Conservation (phyloP, 2,329 filamentous ascomycete genomes). For the Neofusicoccum kwambonambiense region DNA sequence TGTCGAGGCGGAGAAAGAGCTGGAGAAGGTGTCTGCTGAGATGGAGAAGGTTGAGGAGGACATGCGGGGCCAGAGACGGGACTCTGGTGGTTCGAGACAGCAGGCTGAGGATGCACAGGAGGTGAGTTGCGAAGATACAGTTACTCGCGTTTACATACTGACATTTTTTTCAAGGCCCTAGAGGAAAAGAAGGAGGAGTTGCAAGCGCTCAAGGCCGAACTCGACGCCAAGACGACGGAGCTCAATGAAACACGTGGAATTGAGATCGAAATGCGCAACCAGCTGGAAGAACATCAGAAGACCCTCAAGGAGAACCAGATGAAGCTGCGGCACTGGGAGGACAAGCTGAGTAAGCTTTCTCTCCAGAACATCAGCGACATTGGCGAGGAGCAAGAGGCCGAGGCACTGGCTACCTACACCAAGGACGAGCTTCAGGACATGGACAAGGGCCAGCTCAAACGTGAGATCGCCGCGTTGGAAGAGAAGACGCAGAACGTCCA, state of each 20-base stretch:
- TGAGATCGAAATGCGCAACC: constrained; percentile 98
- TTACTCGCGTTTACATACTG: too few relatives aligned
- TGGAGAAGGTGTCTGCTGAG: constrained; percentile 69
- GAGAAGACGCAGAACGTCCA: constrained; percentile 80
- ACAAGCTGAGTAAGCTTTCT: constrained; percentile 80
- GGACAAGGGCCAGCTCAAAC: constrained; percentile 62
- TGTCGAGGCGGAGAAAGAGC: constrained; percentile 74
- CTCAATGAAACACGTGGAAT: constrained; percentile 84
- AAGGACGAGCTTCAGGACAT: constrained; percentile 65
- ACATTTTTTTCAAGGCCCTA: constrained; percentile 48
- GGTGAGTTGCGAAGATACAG: constrained; percentile 6
- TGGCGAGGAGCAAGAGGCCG: constrained; percentile 52
- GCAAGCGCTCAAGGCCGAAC: constrained; percentile 72
- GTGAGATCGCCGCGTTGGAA: constrained; percentile 64
- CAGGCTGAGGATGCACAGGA: constrained; percentile 80
- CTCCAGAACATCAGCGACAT: constrained; percentile 71
- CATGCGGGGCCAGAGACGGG: constrained; percentile 71
- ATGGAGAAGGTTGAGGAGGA: constrained; percentile 77
- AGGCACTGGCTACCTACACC: constrained; percentile 71
- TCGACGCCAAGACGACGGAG: constrained; percentile 82
- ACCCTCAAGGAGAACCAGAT: constrained; percentile 81
- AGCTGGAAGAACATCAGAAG: constrained; percentile 95
- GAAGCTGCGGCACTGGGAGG: constrained; percentile 79
- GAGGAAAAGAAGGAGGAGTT: constrained; percentile 79
- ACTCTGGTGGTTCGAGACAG: constrained; percentile 69